Conservation (phyloP, 257 asterid genomes). For the Salvia miltiorrhiza region DNA sequence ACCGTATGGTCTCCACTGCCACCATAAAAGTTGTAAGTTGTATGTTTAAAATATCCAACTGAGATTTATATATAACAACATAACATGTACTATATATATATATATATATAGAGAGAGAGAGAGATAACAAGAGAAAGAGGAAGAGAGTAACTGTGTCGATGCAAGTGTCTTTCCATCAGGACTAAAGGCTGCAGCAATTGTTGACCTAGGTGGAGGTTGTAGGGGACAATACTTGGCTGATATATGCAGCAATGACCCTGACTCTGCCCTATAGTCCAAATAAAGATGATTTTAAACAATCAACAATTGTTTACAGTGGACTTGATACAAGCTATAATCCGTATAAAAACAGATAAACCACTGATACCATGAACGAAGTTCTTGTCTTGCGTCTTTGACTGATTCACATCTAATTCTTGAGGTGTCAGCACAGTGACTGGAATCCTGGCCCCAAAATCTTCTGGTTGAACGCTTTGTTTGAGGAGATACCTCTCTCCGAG, state of each 20-base stretch:
- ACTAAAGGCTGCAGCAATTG: constrained; percentile 97
- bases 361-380: constrained; percentile 76
- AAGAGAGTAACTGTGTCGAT: constrained; percentile 72
- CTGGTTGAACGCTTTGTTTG: constrained; percentile 52
- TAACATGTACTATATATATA: background rate
- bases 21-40: constrained; percentile 3
- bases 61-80: background rate
- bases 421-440: constrained; percentile 38
- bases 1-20: constrained; percentile 96
- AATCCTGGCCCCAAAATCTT: constrained; percentile 58
- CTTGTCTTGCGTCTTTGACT: constrained; percentile 62
- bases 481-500: constrained; percentile 80
- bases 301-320: background rate
- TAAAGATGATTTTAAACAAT: constrained; percentile 2
- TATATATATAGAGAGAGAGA: background rate
- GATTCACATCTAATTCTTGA: constrained; percentile 40
- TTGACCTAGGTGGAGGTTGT: constrained; percentile 89
- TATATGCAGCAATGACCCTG: constrained; percentile 68
- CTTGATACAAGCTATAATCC: background rate
- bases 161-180: constrained; percentile 92
- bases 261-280: constrained; percentile 69
- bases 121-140: no score
- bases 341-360: background rate
- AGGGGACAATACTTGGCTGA: constrained; percentile 81
- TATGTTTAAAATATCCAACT: background rate